Percentiles rank a stretch among this genome's conserved stretches.
phyloP scores from a whole-genome alignment of 2,329 filamentous ascomycete genomes.

The Shiraia bambusicola region DNA sequence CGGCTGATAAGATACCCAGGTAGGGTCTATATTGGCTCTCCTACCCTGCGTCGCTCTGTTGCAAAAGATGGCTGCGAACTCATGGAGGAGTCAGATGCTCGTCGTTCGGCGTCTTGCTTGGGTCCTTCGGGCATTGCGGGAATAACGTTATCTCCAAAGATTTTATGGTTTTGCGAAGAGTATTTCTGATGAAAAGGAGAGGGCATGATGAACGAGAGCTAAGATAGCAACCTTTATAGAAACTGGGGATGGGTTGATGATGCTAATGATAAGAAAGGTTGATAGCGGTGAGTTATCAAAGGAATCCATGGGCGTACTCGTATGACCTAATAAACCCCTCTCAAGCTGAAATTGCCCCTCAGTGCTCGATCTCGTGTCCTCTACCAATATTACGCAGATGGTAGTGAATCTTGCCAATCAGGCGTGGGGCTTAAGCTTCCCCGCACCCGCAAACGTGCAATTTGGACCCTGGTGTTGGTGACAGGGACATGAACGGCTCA shows the following conservation, averaged over 20 bases:
- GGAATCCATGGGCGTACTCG: too few species aligned
- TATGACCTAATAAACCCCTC: conserved; percentile 17
- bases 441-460: conserved; percentile 31
- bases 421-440: conserved; percentile 24
- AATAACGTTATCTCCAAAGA: conserved; percentile 30
- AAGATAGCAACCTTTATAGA: not conserved
- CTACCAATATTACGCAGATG: conserved; percentile 36
- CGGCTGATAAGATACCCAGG: not conserved
- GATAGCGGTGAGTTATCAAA: not conserved
- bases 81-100: conserved; percentile 34
- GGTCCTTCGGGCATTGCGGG: conserved; percentile 38
- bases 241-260: not conserved
- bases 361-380: conserved; percentile 24
- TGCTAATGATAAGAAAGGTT: not conserved
- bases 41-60: conserved; percentile 32
- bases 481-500: conserved; percentile 24
- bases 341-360: conserved; percentile 17
- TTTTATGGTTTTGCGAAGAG: conserved; percentile 36
- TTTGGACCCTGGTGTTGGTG: conserved; percentile 29
- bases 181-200: conserved; percentile 44
- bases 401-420: conserved; percentile 41
- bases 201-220: conserved; percentile 28
- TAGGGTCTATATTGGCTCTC: not conserved
- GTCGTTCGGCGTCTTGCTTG: conserved; percentile 35
- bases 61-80: conserved; percentile 20